Base-by-base conservation (phyloP, 768 basidiomycete species). In the Phylloporus sp. region DNA sequence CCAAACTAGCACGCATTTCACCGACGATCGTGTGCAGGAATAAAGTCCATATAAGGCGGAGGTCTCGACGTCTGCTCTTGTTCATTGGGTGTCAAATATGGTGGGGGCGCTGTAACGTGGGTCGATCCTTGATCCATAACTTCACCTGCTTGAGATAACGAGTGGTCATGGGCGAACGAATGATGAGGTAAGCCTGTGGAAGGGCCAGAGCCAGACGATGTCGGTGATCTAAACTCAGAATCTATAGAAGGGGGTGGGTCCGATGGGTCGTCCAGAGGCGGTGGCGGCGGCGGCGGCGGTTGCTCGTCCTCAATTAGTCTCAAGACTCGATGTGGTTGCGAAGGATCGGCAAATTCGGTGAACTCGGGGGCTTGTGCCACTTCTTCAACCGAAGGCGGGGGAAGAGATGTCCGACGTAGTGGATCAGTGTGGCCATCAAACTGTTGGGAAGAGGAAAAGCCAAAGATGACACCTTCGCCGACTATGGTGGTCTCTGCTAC, bases 201-300 rank as follows among this genome's bases (percentile, higher is more conserved):
- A 13, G 61, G 36, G 38, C 50, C 51, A 29, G 49, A 17, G 22
- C 42, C 58, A 49, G 52, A 54, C 39, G 42, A 64, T 11, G 42
- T 52, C 49, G 48, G 68, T 7, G 70, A 68, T 56, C 74, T 74
- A 58, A 84, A 89, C 39, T 81, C 84, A 9, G 86, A 89, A 64
- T 92, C 86, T 56, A 92, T 92, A 6, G 86, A 87, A 11, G 90
- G 90, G 5, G 90, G 90, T 18, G 89, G 90, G 62, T 92, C 90
- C 3, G 82, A 83, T 18, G 90, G 90, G 64, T 92, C 90, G 57
- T 92, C 90, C 71, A 90, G 76, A 27, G 83, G 81, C 15, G 84
- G 84, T 0, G 88, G 87, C 5, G 89, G 89, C 5, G 89, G 89
- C 0, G 89, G 90, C 0, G 86, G 88, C 1, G 75, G 80, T 71